Conservation (phyloP, 1,139 yeast genomes). For the Pichia sp. region DNA sequence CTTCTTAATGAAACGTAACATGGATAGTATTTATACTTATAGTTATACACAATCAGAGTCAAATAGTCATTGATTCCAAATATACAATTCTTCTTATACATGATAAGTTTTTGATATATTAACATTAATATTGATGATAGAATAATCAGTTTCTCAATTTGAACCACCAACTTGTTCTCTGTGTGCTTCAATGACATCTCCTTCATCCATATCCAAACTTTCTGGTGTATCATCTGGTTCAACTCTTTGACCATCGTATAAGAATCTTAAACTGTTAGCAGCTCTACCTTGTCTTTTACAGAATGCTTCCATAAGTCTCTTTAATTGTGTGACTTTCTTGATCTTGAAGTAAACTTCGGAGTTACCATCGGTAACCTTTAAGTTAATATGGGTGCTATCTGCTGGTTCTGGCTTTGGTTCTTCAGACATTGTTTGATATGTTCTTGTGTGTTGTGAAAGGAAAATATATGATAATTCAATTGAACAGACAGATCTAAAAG, state of each 20-base stretch:
- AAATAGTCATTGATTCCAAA: neutral
- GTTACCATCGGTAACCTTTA: constrained; percentile 88
- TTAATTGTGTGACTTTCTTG: constrained; percentile 86
- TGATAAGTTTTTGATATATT: neutral
- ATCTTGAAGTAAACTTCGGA: constrained; percentile 95
- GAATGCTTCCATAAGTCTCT: constrained; percentile 94
- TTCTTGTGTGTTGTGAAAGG: neutral
- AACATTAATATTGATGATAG: too few species aligned
- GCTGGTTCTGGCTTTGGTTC: constrained; percentile 56
- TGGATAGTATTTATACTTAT: neutral
- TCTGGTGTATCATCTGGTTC: constrained; percentile 88
- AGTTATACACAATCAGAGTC: neutral
- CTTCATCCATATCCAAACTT: constrained; percentile 85
- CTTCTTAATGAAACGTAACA: too few species aligned
- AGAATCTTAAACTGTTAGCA: constrained; percentile 72
- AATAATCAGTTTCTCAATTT: neutral
- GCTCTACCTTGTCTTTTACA: constrained; percentile 96
- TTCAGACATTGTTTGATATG: constrained; percentile 23
- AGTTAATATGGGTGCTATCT: constrained; percentile 57
- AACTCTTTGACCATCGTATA: constrained; percentile 90
- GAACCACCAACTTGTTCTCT: constrained; percentile 80
- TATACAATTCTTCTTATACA: neutral
- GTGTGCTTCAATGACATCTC: constrained; percentile 97
- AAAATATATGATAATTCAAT: neutral
- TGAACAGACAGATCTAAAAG: neutral